A percentile compares a stretch with the other conserved stretches of the same genome.
These are phyloP conservation scores for Auricularia sp. DNA, from an alignment of 768 basidiomycete species.

Conservation along the genomic window DNA sequence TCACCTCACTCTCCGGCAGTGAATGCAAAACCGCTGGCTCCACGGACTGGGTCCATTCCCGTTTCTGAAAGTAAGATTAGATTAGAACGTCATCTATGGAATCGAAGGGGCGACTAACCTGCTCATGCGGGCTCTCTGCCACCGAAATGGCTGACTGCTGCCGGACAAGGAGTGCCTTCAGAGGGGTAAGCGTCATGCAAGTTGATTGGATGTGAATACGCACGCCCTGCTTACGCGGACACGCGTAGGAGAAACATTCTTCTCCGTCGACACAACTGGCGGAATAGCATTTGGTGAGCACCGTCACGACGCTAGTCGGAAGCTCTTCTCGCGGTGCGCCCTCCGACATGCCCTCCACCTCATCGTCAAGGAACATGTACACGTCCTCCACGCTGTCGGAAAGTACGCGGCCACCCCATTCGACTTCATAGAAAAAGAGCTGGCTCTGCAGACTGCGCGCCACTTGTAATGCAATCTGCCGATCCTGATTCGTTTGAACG, in stretches of 20 bases:
- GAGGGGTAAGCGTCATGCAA: not conserved
- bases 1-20: constrained; percentile 70
- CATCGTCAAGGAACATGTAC: constrained; percentile 30
- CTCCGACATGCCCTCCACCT: constrained; percentile 5
- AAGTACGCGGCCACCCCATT: constrained; percentile 30
- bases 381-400: constrained; percentile 28
- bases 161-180: not conserved
- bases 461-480: constrained; percentile 27
- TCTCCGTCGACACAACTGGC: constrained; percentile 26
- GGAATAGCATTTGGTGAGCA: constrained; percentile 32
- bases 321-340: constrained; percentile 13
- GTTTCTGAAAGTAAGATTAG: constrained; percentile 17
- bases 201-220: not conserved
- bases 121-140: not conserved
- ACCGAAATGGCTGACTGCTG: not conserved
- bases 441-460: constrained; percentile 31
- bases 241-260: constrained; percentile 27
- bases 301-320: constrained; percentile 30
- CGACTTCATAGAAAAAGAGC: constrained; percentile 37
- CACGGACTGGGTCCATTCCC: constrained; percentile 45
- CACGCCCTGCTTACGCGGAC: constrained; percentile 48
- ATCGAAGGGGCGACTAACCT: not conserved
- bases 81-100: not conserved
- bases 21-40: constrained; percentile 36
- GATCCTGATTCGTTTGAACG: constrained; percentile 15